Percentiles rank a stretch among this genome's conserved stretches.
These are phyloP conservation scores for Xylogone sp. DNA, from an alignment of 2,329 filamentous ascomycete species.

Conservation along the genomic window DNA sequence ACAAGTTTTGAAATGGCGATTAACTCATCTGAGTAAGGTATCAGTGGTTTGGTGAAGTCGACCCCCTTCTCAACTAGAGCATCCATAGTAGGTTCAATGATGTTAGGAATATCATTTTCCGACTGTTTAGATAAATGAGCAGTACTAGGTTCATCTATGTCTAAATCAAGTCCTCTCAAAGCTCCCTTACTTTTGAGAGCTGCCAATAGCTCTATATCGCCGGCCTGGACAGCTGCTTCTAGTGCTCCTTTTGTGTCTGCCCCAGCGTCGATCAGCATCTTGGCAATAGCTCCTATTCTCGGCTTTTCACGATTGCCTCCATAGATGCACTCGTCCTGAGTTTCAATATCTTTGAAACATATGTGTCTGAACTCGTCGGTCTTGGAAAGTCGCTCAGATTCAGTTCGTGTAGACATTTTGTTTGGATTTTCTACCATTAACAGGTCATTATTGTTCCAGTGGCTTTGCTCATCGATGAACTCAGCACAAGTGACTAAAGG, in stretches of 20 bases:
- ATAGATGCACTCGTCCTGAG: background rate
- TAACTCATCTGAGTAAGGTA: background rate
- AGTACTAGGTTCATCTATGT: background rate
- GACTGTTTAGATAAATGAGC: background rate
- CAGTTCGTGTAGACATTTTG: background rate
- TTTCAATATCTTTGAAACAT: background rate
- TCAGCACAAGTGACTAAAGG: slow-evolving; percentile 5
- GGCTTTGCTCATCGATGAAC: background rate
- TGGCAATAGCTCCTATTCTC: slow-evolving; percentile 1
- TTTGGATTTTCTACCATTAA: background rate
- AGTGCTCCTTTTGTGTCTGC: background rate
- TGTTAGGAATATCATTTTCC: background rate
- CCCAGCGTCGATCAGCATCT: background rate
- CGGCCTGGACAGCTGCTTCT: background rate
- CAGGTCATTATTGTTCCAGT: background rate
- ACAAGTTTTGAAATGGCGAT: background rate
- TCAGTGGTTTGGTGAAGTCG: background rate
- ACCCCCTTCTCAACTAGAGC: background rate
- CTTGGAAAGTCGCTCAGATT: background rate
- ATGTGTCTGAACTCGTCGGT: slow-evolving; percentile 1
- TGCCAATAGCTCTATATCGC: background rate
- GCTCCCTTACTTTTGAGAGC: background rate
- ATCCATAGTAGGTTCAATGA: background rate
- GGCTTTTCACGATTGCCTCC: background rate
- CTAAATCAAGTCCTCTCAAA: background rate